Conservation (phyloP, 139 green algal genomes). For the Chlorella ohadii region DNA sequence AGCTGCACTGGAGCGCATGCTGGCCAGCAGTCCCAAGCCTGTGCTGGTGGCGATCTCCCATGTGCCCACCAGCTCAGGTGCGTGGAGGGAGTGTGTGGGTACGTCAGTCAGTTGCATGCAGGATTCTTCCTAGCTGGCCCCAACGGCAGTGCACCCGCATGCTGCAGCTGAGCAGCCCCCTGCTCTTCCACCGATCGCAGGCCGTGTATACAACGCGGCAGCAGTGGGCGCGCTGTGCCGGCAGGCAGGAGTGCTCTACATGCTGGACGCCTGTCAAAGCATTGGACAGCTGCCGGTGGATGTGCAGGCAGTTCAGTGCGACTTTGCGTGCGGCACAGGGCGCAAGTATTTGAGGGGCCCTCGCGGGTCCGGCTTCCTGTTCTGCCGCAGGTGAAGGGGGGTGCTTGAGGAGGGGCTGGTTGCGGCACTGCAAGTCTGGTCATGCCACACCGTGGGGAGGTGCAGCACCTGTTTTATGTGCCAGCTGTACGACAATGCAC, state of each 20-base stretch:
- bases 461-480: too few relatives aligned
- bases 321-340: constrained; percentile 70
- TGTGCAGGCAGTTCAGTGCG: constrained; percentile 62
- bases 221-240: constrained; percentile 55
- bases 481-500: too few relatives aligned
- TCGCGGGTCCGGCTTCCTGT: constrained; percentile 70
- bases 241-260: constrained; percentile 55
- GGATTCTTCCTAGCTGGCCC: too few relatives aligned
- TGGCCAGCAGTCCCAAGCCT: constrained; percentile 33
- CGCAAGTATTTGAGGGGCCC: constrained; percentile 77
- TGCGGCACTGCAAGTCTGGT: too few relatives aligned
- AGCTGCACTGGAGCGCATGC: constrained; percentile 33
- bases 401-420: too few relatives aligned
- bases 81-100: too few relatives aligned
- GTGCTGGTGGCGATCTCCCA: constrained; percentile 71
- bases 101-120: too few relatives aligned
- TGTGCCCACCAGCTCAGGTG: constrained; percentile 69
- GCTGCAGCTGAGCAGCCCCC: not conserved
- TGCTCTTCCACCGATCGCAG: constrained; percentile 10
- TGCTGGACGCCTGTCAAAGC: constrained; percentile 83
- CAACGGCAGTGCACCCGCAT: too few relatives aligned
- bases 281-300: constrained; percentile 73
- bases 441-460: too few relatives aligned
- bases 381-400: constrained; percentile 39
- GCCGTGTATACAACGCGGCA: constrained; percentile 67